These are phyloP conservation scores for Phoma herbarum DNA, from an alignment of 2,329 filamentous ascomycete species.

Conservation along the genomic window DNA sequence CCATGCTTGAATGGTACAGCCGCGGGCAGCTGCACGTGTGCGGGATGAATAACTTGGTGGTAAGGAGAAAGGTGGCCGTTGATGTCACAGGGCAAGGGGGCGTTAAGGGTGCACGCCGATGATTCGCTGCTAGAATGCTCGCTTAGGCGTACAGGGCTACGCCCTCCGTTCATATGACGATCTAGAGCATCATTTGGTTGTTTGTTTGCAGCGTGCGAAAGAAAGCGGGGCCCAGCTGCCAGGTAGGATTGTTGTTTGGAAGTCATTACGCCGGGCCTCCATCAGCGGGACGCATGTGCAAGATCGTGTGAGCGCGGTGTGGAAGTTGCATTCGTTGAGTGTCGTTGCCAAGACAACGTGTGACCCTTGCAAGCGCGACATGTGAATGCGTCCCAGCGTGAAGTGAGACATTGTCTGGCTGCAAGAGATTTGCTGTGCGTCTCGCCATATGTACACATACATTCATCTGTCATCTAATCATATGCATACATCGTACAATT, in stretches of 20 bases:
- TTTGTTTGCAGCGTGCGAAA: conserved; percentile 15
- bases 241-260: conserved; percentile 13
- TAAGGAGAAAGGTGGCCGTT: conserved; percentile 45
- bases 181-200: conserved; percentile 32
- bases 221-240: conserved; percentile 14
- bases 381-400: neutral
- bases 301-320: neutral
- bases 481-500: neutral
- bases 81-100: conserved; percentile 49
- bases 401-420: neutral
- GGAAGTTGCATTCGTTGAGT: conserved; percentile 9
- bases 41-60: conserved; percentile 46
- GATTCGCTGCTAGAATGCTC: conserved; percentile 44
- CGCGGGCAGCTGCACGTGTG: conserved; percentile 39
- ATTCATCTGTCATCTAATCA: conserved; percentile 17
- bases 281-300: conserved; percentile 8
- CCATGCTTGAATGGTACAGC: conserved; percentile 40
- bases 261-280: conserved; percentile 6
- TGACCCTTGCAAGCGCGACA: conserved; percentile 3
- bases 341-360: conserved; percentile 22
- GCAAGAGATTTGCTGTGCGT: neutral
- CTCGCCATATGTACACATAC: conserved; percentile 1
- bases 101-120: conserved; percentile 29
- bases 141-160: conserved; percentile 42
- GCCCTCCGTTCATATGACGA: conserved; percentile 40